Evolutionary conservation across 768 basidiomycete genomes (phyloP).

Genomic region (Tylopilus intermedius): DNA sequence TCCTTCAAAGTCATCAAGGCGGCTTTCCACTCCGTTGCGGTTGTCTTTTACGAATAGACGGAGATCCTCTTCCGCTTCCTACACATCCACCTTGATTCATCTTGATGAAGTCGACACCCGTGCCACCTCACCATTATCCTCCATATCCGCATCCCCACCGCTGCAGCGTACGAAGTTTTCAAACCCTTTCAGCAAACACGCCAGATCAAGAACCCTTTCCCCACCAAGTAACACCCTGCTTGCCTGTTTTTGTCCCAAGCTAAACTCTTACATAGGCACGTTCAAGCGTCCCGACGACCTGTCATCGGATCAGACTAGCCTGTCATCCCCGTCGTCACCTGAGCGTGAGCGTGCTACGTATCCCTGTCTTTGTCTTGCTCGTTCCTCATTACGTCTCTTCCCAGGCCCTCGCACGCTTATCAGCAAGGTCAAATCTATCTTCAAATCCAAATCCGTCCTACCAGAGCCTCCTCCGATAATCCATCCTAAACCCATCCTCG

Average conservation of each 20-base stretch:
- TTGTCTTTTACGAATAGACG: constrained; percentile 4
- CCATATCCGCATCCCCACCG: not conserved
- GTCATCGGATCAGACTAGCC: not conserved
- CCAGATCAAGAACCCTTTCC: constrained; percentile 17
- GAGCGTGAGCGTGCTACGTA: not conserved
- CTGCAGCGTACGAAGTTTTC: constrained; percentile 11
- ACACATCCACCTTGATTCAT: not conserved
- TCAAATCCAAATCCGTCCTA: constrained; percentile 9
- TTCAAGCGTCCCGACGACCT: not conserved
- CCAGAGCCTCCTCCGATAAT: constrained; percentile 4
- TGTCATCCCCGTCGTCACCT: not conserved
- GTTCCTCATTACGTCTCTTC: not conserved
- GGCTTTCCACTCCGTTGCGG: constrained; percentile 4
- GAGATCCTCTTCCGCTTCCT: constrained; percentile 5
- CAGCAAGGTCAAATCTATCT: constrained; percentile 22
- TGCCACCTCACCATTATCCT: not conserved
- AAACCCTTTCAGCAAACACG: constrained; percentile 15
- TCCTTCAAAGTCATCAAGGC: not conserved
- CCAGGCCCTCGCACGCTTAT: constrained; percentile 13
- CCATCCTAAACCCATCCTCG: constrained; percentile 8
- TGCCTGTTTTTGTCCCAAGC: not conserved
- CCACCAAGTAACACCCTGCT: constrained; percentile 9
- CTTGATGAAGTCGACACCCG: not conserved
- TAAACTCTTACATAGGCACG: constrained; percentile 4
- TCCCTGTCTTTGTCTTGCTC: not conserved